phyloP scores from a whole-genome alignment of 371 early-diverging fungal genomes.

The Choanephora cucurbitarum region DNA sequence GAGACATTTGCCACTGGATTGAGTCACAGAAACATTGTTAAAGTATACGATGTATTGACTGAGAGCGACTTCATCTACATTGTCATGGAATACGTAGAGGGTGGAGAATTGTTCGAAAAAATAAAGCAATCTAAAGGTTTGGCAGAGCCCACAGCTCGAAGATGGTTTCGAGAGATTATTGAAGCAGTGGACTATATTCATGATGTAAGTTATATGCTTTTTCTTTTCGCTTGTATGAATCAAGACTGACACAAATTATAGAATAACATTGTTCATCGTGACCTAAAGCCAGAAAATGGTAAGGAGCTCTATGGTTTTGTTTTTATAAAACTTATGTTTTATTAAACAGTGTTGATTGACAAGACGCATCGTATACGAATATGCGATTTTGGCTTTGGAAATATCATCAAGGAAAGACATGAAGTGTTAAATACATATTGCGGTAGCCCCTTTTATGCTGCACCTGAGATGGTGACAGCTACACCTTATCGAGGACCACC shows the following conservation, averaged over 20 bases:
- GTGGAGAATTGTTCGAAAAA: conserved; percentile 96
- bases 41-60: conserved; percentile 87
- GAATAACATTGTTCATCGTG: conserved; percentile 84
- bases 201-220: conserved; percentile 27
- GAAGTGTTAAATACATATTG: conserved; percentile 91
- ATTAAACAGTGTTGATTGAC: conserved; percentile 53
- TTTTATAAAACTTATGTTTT: background rate
- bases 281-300: conserved; percentile 88
- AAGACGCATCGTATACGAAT: conserved; percentile 64
- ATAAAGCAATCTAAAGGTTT: conserved; percentile 87
- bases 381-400: conserved; percentile 96
- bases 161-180: conserved; percentile 94
- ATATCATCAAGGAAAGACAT: conserved; percentile 73
- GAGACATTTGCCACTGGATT: conserved; percentile 63
- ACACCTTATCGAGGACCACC: conserved; percentile 76
- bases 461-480: conserved; percentile 82
- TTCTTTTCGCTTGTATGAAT: background rate
- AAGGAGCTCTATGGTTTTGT: no score
- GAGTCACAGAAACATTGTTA: conserved; percentile 83
- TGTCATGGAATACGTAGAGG: conserved; percentile 95
- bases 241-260: conserved; percentile 9
- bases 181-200: conserved; percentile 96
- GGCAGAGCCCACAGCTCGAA: conserved; percentile 81
- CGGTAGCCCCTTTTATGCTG: conserved; percentile 91
- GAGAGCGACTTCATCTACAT: conserved; percentile 85